A percentile compares a stretch with the other conserved stretches of the same genome.
These are phyloP conservation scores for Blastosporella zonata DNA, from an alignment of 1,284 basidiomycete species.

Conservation along the genomic window DNA sequence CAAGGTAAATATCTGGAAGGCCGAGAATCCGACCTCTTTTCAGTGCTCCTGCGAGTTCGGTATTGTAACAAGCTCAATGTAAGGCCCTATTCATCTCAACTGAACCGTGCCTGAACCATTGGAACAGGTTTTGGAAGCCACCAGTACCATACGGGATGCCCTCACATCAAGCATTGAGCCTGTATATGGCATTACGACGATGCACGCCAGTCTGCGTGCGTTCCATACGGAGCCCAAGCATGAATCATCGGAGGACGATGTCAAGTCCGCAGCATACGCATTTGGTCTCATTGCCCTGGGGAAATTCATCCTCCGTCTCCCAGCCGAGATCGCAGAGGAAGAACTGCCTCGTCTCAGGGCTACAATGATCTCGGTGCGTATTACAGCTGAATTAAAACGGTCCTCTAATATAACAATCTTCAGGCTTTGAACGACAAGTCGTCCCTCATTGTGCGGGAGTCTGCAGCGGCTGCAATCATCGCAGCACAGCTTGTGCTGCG, in stretches of 20 bases:
- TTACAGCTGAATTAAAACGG: not conserved
- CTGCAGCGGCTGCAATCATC: conserved; percentile 76
- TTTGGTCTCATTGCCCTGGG: conserved; percentile 80
- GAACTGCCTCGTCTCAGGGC: conserved; percentile 71
- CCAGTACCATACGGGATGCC: conserved; percentile 73
- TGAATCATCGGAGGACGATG: conserved; percentile 39
- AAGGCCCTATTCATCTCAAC: conserved; percentile 22
- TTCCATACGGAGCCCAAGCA: conserved; percentile 56
- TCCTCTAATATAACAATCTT: not conserved
- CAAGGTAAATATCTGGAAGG: conserved; percentile 68
- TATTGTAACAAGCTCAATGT: conserved; percentile 71
- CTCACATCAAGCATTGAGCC: conserved; percentile 70
- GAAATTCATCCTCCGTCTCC: conserved; percentile 75
- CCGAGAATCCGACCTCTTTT: conserved; percentile 67
- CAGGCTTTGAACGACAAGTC: conserved; percentile 70
- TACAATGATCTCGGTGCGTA: conserved; percentile 65
- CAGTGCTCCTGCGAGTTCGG: conserved; percentile 56
- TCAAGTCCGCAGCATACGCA: conserved; percentile 65
- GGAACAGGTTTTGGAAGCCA: conserved; percentile 73
- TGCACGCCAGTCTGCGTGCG: conserved; percentile 64
- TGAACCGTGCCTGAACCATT: conserved; percentile 9
- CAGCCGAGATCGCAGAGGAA: conserved; percentile 80
- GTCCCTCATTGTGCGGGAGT: conserved; percentile 75
- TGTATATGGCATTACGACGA: conserved; percentile 77
- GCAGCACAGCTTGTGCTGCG: conserved; percentile 75